Evolutionary conservation across 83 land plant species (phyloP).

Genomic region (Thuja plicata): DNA sequence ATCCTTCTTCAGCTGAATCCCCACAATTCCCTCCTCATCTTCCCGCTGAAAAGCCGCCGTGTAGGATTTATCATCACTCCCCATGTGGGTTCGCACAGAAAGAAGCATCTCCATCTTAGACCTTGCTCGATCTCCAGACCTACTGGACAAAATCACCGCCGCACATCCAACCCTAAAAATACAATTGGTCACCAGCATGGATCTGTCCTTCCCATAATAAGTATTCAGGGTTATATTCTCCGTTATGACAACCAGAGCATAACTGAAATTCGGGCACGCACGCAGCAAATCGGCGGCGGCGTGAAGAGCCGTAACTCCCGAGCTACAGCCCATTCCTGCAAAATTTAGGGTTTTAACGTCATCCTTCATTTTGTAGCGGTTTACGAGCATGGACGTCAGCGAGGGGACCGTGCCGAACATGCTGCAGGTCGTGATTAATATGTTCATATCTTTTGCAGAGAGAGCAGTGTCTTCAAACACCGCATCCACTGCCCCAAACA

Average conservation of each 20-base stretch:
- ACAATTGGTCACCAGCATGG: slow-evolving; percentile 58
- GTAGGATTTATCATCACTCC: slow-evolving; percentile 41
- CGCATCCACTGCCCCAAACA: slow-evolving; percentile 30
- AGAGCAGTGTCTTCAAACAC: slow-evolving; percentile 33
- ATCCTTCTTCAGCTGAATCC: slow-evolving; percentile 40
- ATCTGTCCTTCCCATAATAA: slow-evolving; percentile 45
- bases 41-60: slow-evolving; percentile 33
- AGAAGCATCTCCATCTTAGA: slow-evolving; percentile 34
- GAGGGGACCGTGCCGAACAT: slow-evolving; percentile 49
- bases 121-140: neutral
- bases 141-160: slow-evolving; percentile 38
- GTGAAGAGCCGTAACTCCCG: slow-evolving; percentile 25
- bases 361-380: slow-evolving; percentile 21
- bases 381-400: slow-evolving; percentile 30
- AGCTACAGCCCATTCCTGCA: slow-evolving; percentile 65
- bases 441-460: slow-evolving; percentile 12
- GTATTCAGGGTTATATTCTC: slow-evolving; percentile 45
- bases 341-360: slow-evolving; percentile 33
- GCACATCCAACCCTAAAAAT: slow-evolving; percentile 50
- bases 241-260: slow-evolving; percentile 42
- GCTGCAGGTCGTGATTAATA: slow-evolving; percentile 37
- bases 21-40: slow-evolving; percentile 40
- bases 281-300: slow-evolving; percentile 31
- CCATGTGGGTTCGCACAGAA: slow-evolving; percentile 48
- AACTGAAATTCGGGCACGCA: neutral